Percentiles rank a stretch among this genome's conserved stretches.
These are phyloP conservation scores for Melaleuca quinquenervia DNA, from an alignment of 345 rosid species.

Conservation along the genomic window DNA sequence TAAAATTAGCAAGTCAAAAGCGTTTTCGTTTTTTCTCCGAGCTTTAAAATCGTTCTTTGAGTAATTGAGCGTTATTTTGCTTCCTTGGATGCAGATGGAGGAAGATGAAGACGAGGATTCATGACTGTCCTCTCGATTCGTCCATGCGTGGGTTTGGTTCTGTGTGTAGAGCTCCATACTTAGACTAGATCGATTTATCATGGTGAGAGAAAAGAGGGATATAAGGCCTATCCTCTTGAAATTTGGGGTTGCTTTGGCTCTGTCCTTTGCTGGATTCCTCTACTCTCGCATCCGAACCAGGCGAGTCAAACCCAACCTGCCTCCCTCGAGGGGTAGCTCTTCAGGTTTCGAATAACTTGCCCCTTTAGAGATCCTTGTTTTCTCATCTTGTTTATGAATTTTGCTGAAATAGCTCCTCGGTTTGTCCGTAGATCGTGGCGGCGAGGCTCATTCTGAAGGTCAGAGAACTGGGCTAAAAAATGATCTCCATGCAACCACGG, in stretches of 20 bases:
- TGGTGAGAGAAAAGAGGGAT: slow-evolving; percentile 8
- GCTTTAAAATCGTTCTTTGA: not conserved
- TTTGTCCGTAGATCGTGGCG: slow-evolving; percentile 18
- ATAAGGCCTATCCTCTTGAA: slow-evolving; percentile 42
- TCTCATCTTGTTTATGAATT: not conserved
- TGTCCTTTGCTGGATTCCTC: slow-evolving; percentile 70
- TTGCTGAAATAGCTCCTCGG: not conserved
- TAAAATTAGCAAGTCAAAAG: not conserved
- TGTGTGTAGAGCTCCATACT: not conserved
- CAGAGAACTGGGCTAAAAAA: not conserved
- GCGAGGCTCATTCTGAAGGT: slow-evolving; percentile 1
- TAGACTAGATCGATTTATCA: not conserved
- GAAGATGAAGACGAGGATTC: slow-evolving; percentile 26
- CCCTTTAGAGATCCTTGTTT: not conserved
- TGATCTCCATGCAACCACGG: slow-evolving; percentile 8
- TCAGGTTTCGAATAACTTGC: slow-evolving; percentile 15
- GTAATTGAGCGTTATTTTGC: not conserved
- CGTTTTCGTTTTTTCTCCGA: not conserved
- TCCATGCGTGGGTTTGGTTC: not conserved
- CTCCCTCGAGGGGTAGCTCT: slow-evolving; percentile 10
- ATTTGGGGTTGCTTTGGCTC: slow-evolving; percentile 58
- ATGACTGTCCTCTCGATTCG: not conserved
- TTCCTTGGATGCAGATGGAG: slow-evolving; percentile 25
- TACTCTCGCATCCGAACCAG: slow-evolving; percentile 35
- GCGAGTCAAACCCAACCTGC: slow-evolving; percentile 23